These are phyloP conservation scores for Wallacemonas sp. DNA, from an alignment of 208 protist genomes.

Conservation along the genomic window DNA sequence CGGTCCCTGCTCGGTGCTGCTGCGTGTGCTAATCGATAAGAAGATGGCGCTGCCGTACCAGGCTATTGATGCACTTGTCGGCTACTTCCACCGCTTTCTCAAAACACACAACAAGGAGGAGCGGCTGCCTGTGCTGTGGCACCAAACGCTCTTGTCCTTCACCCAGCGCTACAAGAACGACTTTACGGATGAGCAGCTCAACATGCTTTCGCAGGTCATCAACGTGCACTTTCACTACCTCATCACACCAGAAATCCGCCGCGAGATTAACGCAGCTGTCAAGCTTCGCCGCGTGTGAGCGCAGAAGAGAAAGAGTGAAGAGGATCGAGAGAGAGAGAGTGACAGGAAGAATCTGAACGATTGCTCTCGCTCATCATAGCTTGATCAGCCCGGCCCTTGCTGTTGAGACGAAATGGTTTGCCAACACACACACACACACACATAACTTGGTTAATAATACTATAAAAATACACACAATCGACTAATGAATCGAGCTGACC, in stretches of 20 bases:
- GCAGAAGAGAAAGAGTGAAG: slow-evolving; percentile 13
- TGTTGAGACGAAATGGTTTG: too few species aligned
- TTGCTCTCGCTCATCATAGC: background rate
- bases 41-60: slow-evolving; percentile 97
- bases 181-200: slow-evolving; percentile 73
- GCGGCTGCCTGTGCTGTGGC: slow-evolving; percentile 96
- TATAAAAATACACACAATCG: slow-evolving; percentile 6
- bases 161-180: slow-evolving; percentile 87
- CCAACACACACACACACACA: slow-evolving; percentile 1
- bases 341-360: slow-evolving; percentile 8
- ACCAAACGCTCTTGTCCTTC: slow-evolving; percentile 96
- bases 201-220: slow-evolving; percentile 73
- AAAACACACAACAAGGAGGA: slow-evolving; percentile 74
- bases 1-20: slow-evolving; percentile 91
- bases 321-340: background rate
- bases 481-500: slow-evolving; percentile 9
- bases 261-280: slow-evolving; percentile 65
- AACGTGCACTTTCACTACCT: slow-evolving; percentile 88
- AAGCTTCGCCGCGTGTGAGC: slow-evolving; percentile 3
- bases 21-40: slow-evolving; percentile 97
- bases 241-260: slow-evolving; percentile 83
- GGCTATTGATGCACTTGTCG: slow-evolving; percentile 95
- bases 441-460: too few species aligned
- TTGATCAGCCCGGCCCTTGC: too few species aligned
- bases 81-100: slow-evolving; percentile 94